phyloP scores from a whole-genome alignment of 2,329 filamentous ascomycete genomes.

The Grosmannia clavigera region DNA sequence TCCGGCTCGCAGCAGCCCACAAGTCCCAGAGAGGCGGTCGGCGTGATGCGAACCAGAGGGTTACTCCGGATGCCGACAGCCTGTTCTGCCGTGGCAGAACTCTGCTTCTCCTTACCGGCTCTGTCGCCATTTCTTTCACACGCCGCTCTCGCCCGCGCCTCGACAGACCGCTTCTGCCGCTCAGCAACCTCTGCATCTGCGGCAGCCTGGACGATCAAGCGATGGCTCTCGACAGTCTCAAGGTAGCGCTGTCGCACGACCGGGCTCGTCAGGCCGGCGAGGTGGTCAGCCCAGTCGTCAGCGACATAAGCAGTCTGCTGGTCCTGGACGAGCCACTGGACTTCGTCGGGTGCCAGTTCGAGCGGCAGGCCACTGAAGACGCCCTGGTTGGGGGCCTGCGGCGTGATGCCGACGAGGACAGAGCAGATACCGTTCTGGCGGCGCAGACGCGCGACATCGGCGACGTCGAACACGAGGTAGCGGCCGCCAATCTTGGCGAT shows the following conservation, averaged over 20 bases:
- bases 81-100: neutral
- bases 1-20: constrained; percentile 9
- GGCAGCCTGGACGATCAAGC: constrained; percentile 25
- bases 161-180: constrained; percentile 16
- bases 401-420: constrained; percentile 74
- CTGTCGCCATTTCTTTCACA: neutral
- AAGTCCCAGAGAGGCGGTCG: constrained; percentile 24
- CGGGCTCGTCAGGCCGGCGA: constrained; percentile 45
- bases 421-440: constrained; percentile 74
- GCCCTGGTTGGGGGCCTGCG: constrained; percentile 89
- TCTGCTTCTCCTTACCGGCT: too few species aligned
- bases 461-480: constrained; percentile 82
- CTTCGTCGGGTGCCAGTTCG: constrained; percentile 86
- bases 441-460: constrained; percentile 66
- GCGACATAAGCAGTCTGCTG: constrained; percentile 70
- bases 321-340: constrained; percentile 64
- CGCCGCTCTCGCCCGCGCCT: constrained; percentile 5
- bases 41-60: constrained; percentile 21
- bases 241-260: constrained; percentile 51
- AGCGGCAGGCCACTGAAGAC: constrained; percentile 82
- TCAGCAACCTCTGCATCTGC: constrained; percentile 24
- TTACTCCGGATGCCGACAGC: neutral
- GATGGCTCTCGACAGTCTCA: constrained; percentile 36
- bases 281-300: constrained; percentile 65
- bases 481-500: constrained; percentile 71